Evolutionary conservation across 2,329 filamentous ascomycete genomes (phyloP).

Genomic region (Drechslera avenae): DNA sequence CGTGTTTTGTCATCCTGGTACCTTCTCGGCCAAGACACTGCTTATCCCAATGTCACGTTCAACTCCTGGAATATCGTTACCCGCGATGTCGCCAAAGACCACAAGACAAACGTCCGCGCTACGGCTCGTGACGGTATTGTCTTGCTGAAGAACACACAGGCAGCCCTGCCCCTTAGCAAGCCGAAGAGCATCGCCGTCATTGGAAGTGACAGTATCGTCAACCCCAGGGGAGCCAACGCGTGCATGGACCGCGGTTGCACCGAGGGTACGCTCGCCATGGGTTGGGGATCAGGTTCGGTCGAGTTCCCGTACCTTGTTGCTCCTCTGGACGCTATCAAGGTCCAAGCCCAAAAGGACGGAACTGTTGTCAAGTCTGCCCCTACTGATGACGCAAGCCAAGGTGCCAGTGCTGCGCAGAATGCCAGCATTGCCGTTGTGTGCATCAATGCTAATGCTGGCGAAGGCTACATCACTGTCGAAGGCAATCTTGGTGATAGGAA

Average conservation of each 20-base stretch:
- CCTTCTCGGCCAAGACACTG: constrained; percentile 54
- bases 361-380: constrained; percentile 49
- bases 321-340: constrained; percentile 51
- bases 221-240: constrained; percentile 75
- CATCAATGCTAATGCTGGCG: constrained; percentile 55
- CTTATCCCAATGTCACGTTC: constrained; percentile 53
- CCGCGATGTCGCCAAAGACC: constrained; percentile 48
- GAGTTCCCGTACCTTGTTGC: constrained; percentile 52
- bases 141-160: constrained; percentile 66
- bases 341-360: constrained; percentile 44
- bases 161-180: constrained; percentile 71
- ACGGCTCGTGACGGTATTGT: constrained; percentile 57
- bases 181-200: constrained; percentile 67
- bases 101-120: constrained; percentile 47
- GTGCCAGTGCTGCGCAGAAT: constrained; percentile 45
- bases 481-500: constrained; percentile 55
- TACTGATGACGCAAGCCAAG: constrained; percentile 46
- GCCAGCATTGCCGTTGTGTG: constrained; percentile 53
- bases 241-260: constrained; percentile 71
- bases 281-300: constrained; percentile 67
- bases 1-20: constrained; percentile 58
- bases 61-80: constrained; percentile 52
- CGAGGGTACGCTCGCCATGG: constrained; percentile 69
- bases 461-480: constrained; percentile 57
- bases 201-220: constrained; percentile 81